phyloP scores from a whole-genome alignment of 2,329 filamentous ascomycete genomes.

The Diaporthe sp. region DNA sequence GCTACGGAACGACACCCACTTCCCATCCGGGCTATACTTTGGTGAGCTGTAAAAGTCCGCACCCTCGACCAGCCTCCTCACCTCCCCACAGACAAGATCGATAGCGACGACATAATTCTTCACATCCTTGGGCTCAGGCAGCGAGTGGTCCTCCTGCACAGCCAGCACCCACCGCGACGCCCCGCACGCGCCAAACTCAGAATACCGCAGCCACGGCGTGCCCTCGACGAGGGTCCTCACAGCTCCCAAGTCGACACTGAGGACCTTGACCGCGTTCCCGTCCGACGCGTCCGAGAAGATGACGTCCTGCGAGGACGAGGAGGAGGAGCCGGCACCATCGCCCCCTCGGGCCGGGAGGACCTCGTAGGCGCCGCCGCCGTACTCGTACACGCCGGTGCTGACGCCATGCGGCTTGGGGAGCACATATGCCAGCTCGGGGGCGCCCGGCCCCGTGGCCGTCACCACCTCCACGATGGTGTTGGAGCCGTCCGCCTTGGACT shows the following conservation, averaged over 20 bases:
- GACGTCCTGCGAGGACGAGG: constrained; percentile 47
- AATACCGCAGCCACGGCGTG: constrained; percentile 55
- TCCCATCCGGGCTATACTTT: constrained; percentile 61
- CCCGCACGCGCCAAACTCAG: constrained; percentile 60
- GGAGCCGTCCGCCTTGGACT: constrained; percentile 56
- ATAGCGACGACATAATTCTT: constrained; percentile 57
- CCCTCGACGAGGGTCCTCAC: constrained; percentile 51
- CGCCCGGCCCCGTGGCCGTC: constrained; percentile 43
- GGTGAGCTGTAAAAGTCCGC: constrained; percentile 68
- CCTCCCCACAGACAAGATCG: constrained; percentile 56
- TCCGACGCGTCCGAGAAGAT: constrained; percentile 61
- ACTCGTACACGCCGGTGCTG: constrained; percentile 36
- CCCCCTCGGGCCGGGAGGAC: constrained; percentile 41
- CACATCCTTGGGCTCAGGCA: constrained; percentile 51
- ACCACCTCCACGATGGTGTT: constrained; percentile 59
- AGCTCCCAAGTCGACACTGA: constrained; percentile 54
- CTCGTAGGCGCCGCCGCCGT: constrained; percentile 36
- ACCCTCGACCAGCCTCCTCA: constrained; percentile 55
- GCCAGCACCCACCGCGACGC: constrained; percentile 60
- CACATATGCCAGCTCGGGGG: constrained; percentile 8
- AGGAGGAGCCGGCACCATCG: not conserved
- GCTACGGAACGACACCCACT: constrained; percentile 64
- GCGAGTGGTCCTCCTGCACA: constrained; percentile 64
- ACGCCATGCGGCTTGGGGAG: constrained; percentile 42
- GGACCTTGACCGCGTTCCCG: constrained; percentile 55